A percentile compares a stretch with the other conserved stretches of the same genome.
phyloP scores from a whole-genome alignment of 352 stramenopile species.

The Phytophthora colocasiae region DNA sequence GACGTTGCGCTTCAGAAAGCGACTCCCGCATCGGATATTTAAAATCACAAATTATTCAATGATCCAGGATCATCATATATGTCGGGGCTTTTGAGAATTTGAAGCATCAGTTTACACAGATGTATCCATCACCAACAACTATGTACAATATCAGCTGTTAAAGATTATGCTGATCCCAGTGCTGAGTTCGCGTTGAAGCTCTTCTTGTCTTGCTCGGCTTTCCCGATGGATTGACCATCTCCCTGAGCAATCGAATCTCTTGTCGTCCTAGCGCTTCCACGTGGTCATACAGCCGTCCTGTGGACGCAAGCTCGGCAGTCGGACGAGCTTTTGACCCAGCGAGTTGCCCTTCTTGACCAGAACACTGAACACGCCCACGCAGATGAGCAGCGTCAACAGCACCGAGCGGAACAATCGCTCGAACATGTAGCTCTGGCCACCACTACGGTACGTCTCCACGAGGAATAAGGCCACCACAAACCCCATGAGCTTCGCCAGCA shows the following conservation, averaged over 20 bases:
- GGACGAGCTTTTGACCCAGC: slow-evolving; percentile 73
- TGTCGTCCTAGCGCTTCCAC: slow-evolving; percentile 61
- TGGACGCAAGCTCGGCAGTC: slow-evolving; percentile 64
- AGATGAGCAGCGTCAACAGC: slow-evolving; percentile 60
- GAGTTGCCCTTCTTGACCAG: slow-evolving; percentile 83
- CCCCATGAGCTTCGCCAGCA: slow-evolving; percentile 58
- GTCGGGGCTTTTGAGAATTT: background rate
- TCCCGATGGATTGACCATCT: slow-evolving; percentile 10
- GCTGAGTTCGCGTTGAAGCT: slow-evolving; percentile 10
- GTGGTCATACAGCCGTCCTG: slow-evolving; percentile 82
- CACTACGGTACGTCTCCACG: slow-evolving; percentile 58
- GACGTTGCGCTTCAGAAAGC: slow-evolving; percentile 33
- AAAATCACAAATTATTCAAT: background rate
- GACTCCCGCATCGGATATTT: background rate
- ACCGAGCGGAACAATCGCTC: slow-evolving; percentile 65
- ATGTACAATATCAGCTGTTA: background rate
- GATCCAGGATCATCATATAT: too few species aligned
- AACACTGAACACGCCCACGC: slow-evolving; percentile 51
- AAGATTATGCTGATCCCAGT: slow-evolving; percentile 1
- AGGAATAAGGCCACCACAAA: slow-evolving; percentile 66
- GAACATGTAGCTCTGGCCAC: slow-evolving; percentile 54
- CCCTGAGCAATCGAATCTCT: slow-evolving; percentile 19
- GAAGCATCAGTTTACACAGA: background rate
- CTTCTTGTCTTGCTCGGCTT: background rate
- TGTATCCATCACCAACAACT: background rate